phyloP scores from a whole-genome alignment of 306 rosid species.

The Urtica urens region DNA sequence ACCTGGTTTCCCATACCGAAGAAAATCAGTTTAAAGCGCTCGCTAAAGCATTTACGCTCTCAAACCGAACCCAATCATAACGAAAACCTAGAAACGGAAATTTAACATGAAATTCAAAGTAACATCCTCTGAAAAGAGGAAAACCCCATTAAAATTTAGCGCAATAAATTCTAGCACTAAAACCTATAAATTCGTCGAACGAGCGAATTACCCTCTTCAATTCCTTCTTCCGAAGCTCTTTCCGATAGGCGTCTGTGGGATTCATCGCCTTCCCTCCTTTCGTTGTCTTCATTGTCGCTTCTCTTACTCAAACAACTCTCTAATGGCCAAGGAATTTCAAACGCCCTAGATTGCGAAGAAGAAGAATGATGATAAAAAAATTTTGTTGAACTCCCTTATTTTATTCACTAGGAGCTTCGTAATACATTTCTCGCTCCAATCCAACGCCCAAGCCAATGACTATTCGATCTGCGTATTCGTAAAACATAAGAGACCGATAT shows the following conservation, averaged over 20 bases:
- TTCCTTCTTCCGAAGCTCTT: slow-evolving; percentile 94
- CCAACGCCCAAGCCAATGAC: slow-evolving; percentile 29
- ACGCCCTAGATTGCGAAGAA: slow-evolving; percentile 1
- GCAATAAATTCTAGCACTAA: not conserved
- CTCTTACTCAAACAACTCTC: slow-evolving; percentile 6
- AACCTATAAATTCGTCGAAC: not conserved
- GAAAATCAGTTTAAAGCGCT: too few species aligned
- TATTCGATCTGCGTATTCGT: slow-evolving; percentile 30
- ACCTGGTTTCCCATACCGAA: too few species aligned
- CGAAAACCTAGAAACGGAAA: too few species aligned
- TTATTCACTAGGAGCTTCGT: not conserved
- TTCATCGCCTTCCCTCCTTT: slow-evolving; percentile 96
- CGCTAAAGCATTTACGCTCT: too few species aligned
- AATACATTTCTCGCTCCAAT: slow-evolving; percentile 37
- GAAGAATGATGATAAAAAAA: not conserved
- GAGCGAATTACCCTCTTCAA: slow-evolving; percentile 64
- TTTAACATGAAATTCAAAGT: too few species aligned
- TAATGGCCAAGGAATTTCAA: too few species aligned
- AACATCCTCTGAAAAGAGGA: not conserved
- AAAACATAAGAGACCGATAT: too few species aligned
- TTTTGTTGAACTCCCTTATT: not conserved
- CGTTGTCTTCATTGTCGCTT: slow-evolving; percentile 68
- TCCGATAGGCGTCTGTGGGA: slow-evolving; percentile 90
- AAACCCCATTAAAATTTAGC: not conserved
- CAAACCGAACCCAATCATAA: too few species aligned